These are phyloP conservation scores for Parietaria judaica DNA, from an alignment of 306 rosid genomes.

Conservation along the genomic window DNA sequence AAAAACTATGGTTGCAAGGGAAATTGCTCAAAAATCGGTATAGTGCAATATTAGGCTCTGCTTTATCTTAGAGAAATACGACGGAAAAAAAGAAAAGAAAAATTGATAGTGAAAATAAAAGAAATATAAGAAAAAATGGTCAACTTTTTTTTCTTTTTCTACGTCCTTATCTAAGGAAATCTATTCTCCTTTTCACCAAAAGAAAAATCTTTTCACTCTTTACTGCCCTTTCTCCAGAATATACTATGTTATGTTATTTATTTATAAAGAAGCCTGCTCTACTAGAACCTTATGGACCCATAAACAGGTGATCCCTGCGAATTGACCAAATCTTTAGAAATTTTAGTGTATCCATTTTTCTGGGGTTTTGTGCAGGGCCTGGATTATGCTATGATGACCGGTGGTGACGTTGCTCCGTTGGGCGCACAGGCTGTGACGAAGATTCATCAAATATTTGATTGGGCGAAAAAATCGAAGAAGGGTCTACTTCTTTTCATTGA, in stretches of 20 bases:
- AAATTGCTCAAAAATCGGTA: conserved; percentile 94
- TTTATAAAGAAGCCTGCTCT: no score
- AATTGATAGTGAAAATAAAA: no score
- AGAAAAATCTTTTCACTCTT: background rate
- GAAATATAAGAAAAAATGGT: no score
- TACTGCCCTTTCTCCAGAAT: conserved; percentile 2
- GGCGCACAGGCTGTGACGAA: conserved; percentile 97
- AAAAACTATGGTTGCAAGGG: conserved; percentile 98
- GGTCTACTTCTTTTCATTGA: conserved; percentile 94
- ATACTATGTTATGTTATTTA: no score
- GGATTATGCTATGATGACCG: conserved; percentile 99
- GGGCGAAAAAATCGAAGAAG: conserved; percentile 90
- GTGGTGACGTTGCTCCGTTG: conserved; percentile 98
- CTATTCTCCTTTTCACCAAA: background rate
- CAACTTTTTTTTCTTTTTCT: no score
- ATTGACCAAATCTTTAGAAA: background rate
- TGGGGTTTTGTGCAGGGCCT: conserved; percentile 50
- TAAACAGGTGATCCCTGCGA: no score
- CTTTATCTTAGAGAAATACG: no score
- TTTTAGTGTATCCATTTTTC: background rate
- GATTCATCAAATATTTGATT: conserved; percentile 96
- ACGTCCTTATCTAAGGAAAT: no score
- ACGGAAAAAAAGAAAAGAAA: no score
- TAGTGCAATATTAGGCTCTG: background rate
- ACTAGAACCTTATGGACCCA: no score